Evolutionary conservation across 495 filamentous ascomycete species (phyloP), one percentile per base, ranked within the genome.

Genomic region (Talaromyces proteolyticus): DNA sequence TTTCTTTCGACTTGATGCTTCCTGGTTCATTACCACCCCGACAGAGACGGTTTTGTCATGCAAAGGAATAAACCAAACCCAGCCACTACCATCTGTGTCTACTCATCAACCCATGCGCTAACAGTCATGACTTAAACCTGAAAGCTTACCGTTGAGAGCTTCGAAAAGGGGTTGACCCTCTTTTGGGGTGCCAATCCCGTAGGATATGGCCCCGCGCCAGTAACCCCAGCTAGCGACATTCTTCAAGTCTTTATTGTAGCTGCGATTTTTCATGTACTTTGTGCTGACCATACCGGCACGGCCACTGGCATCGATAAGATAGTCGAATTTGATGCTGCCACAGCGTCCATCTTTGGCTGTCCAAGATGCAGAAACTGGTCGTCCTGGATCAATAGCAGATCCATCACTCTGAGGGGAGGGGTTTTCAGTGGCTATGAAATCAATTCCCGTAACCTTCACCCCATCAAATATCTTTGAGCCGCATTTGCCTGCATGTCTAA

Each of bases 201-300:
- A 70, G 6, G 29, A 17, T 2, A 46, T 52, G 23, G 50, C 60
- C 10, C 57, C 63, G 23, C 59, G 64, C 63, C 63, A 76, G 56
- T 76, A 76, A 1, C 54, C 62, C 73, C 73, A 76, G 50, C 50
- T 67, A 21, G 73, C 73, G 12, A 75, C 47, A 43, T 74, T 74
- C 53, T 69, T 70, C 23, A 75, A 57, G 3, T 55, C 56, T 26
- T 67, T 40, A 53, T 72, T 75, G 54, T 47, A 64, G 4, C 51
- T 55, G 1, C 70, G 64, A 54, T 74, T 74, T 51, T 74, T 74
- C 44, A 72, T 29, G 52, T 75, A 69, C 50, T 68, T 71, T n/a
- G 70, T 72, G 22, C 46, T 59, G 0, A 72, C 6, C 4, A 74
- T 40, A 12, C 72, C 70, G 2, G 44, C 46, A 18, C 72, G 61